phyloP scores from a whole-genome alignment of 164 flowering plant species.

The Macadamia integrifolia region DNA sequence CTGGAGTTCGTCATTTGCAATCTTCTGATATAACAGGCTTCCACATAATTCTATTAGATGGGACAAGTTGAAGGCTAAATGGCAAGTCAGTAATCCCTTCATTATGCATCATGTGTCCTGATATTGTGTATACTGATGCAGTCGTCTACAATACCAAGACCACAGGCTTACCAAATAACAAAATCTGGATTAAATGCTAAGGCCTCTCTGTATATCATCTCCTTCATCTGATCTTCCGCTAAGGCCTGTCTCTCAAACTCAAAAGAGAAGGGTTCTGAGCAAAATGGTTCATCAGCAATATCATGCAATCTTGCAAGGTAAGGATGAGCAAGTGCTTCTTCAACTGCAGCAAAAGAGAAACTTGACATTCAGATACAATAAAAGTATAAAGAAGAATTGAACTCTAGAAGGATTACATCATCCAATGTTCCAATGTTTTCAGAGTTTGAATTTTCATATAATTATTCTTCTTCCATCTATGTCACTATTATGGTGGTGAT shows the following conservation, averaged over 20 bases:
- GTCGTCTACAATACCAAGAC: neutral
- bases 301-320: constrained; percentile 86
- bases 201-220: constrained; percentile 79
- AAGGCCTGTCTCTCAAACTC: constrained; percentile 77
- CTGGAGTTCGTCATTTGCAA: neutral
- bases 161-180: constrained; percentile 20
- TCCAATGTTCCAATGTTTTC: neutral
- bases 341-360: constrained; percentile 48
- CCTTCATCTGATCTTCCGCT: constrained; percentile 88
- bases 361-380: constrained; percentile 5
- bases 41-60: neutral
- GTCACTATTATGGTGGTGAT: neutral
- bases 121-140: neutral
- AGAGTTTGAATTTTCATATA: neutral
- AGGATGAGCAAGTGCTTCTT: constrained; percentile 90
- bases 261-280: constrained; percentile 67
- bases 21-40: neutral
- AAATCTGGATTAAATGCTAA: constrained; percentile 65
- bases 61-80: neutral
- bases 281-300: constrained; percentile 80
- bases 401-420: no score
- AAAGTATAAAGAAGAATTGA: neutral
- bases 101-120: neutral
- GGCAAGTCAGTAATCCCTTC: neutral
- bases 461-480: neutral